Percentiles rank a stretch among this genome's conserved stretches.
phyloP scores from a whole-genome alignment of 495 filamentous ascomycete genomes.

The Tuber melanosporum region DNA sequence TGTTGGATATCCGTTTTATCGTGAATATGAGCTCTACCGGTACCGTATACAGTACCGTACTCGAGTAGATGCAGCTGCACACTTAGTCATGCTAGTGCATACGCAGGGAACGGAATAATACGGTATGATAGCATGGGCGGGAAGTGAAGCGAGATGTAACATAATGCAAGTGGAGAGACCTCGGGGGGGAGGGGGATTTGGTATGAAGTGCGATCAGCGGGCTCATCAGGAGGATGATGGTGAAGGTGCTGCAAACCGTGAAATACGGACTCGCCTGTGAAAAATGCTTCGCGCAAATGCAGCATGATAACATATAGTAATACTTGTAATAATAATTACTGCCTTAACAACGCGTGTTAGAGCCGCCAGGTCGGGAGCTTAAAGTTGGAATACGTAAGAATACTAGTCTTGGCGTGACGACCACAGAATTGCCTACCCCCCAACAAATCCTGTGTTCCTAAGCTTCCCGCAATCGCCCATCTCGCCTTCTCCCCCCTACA shows the following conservation, averaged over 20 bases:
- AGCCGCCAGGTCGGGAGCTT: neutral
- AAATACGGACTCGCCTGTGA: neutral
- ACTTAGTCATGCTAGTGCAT: neutral
- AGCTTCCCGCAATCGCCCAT: conserved; percentile 1
- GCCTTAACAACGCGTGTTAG: neutral
- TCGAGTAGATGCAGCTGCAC: neutral
- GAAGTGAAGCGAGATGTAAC: neutral
- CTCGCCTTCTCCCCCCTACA: conserved; percentile 12
- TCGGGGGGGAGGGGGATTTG: neutral
- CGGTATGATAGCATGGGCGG: neutral
- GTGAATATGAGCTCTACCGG: neutral
- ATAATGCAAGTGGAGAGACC: neutral
- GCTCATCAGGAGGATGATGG: neutral
- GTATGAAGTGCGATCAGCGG: neutral
- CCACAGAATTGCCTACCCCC: neutral
- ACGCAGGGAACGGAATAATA: neutral
- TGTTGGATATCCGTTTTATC: neutral
- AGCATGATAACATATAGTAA: too few relatives aligned
- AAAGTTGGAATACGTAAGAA: neutral
- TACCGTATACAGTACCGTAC: too few relatives aligned
- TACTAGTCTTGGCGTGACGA: neutral
- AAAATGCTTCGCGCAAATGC: neutral
- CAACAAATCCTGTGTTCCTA: neutral
- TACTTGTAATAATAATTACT: too few relatives aligned
- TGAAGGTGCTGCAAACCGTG: neutral